These are phyloP conservation scores for Daldinia decipiens DNA, from an alignment of 495 filamentous ascomycete genomes.

Conservation along the genomic window DNA sequence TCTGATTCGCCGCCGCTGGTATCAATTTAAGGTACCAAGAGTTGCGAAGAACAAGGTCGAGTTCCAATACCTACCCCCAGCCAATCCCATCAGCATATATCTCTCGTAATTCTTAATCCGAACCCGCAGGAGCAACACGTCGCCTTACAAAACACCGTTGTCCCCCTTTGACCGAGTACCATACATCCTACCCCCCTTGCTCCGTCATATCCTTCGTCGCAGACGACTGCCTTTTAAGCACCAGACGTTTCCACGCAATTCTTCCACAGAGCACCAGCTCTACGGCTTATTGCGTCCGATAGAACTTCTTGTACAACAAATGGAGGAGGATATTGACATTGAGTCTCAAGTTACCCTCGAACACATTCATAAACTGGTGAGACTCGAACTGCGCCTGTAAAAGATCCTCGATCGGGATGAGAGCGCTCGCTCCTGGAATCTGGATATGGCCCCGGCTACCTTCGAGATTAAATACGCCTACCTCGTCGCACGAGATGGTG, in stretches of 20 bases:
- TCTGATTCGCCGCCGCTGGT: constrained; percentile 32
- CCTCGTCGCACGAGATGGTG: constrained; percentile 92
- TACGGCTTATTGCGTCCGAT: constrained; percentile 72
- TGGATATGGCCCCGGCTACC: constrained; percentile 93
- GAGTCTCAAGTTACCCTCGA: constrained; percentile 85
- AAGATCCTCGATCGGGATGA: constrained; percentile 91
- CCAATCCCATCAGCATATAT: constrained; percentile 26
- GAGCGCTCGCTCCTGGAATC: constrained; percentile 91
- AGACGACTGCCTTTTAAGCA: constrained; percentile 9
- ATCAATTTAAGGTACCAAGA: constrained; percentile 35
- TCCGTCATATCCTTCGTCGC: constrained; percentile 20
- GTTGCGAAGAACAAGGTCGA: constrained; percentile 32
- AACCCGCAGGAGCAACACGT: constrained; percentile 16
- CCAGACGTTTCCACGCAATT: neutral
- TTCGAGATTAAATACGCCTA: constrained; percentile 93
- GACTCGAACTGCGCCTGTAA: constrained; percentile 97
- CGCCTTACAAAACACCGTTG: constrained; percentile 34
- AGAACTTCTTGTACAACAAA: constrained; percentile 98
- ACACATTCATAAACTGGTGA: constrained; percentile 92
- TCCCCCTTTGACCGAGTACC: constrained; percentile 28
- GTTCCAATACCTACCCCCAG: constrained; percentile 23
- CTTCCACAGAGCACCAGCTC: constrained; percentile 16
- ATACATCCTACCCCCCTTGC: constrained; percentile 19
- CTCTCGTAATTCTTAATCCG: constrained; percentile 16
- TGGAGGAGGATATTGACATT: constrained; percentile 97